phyloP scores from a whole-genome alignment of 805 yeast genomes.

The Myxozyma neotropica region DNA sequence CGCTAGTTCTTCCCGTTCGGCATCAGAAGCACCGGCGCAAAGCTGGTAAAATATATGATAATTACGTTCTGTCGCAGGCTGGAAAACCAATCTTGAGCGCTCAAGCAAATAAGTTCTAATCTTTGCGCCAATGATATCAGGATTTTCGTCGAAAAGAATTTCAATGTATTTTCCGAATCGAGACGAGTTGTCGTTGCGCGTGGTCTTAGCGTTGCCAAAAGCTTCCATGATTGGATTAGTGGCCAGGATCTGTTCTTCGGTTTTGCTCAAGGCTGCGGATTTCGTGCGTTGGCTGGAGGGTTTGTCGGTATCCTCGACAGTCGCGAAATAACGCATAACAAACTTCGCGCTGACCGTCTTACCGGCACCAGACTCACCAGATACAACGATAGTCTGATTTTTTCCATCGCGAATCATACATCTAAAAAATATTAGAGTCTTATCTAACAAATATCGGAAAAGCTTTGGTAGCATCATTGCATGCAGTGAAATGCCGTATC shows the following conservation, averaged over 20 bases:
- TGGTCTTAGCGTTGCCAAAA: constrained; percentile 97
- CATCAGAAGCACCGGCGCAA: constrained; percentile 63
- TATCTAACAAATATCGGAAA: not conserved
- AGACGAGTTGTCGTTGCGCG: constrained; percentile 96
- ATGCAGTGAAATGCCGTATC: not conserved
- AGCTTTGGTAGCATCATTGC: not conserved
- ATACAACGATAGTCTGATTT: constrained; percentile 94
- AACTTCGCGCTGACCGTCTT: constrained; percentile 96
- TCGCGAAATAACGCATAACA: constrained; percentile 96
- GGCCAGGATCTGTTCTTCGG: constrained; percentile 91
- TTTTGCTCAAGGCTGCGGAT: constrained; percentile 73
- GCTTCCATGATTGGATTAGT: constrained; percentile 98
- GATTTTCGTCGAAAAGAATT: constrained; percentile 73
- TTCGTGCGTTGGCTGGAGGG: constrained; percentile 41
- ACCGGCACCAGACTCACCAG: constrained; percentile 99
- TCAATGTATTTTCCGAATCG: constrained; percentile 96
- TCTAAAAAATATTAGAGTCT: constrained; percentile 44
- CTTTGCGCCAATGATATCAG: constrained; percentile 89
- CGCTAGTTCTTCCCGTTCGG: constrained; percentile 58
- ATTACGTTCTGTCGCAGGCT: constrained; percentile 87
- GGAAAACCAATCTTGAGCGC: constrained; percentile 91
- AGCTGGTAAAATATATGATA: constrained; percentile 94
- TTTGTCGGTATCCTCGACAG: constrained; percentile 65
- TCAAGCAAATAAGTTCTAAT: constrained; percentile 91
- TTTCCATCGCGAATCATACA: constrained; percentile 84